phyloP scores from a whole-genome alignment of 1,284 basidiomycete species.

The Cutaneotrichosporon cutaneum region DNA sequence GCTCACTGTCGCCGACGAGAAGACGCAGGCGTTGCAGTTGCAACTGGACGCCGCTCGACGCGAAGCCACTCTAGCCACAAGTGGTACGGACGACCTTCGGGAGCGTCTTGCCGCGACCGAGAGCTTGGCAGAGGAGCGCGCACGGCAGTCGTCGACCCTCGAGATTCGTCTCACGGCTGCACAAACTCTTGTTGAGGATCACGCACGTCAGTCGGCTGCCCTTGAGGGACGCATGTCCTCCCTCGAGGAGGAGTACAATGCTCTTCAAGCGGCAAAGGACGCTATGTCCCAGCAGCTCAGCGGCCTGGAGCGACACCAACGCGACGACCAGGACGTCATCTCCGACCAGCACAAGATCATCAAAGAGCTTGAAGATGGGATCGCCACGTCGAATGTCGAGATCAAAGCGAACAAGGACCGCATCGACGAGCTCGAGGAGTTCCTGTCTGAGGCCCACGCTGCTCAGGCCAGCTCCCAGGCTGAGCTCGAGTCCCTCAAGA shows the following conservation, averaged over 20 bases:
- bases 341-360: background rate
- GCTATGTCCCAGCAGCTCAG: background rate
- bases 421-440: background rate
- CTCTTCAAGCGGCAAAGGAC: background rate
- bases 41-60: background rate
- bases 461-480: background rate
- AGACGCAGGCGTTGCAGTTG: background rate
- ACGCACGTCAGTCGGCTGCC: background rate
- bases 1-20: background rate
- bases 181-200: background rate
- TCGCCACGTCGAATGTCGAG: background rate
- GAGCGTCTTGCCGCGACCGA: background rate
- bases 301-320: background rate
- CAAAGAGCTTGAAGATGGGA: background rate
- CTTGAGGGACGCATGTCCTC: background rate
- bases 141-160: background rate
- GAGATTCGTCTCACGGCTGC: background rate
- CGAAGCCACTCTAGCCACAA: background rate
- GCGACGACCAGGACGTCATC: background rate
- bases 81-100: background rate
- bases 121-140: background rate
- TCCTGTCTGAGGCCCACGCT: background rate
- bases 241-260: background rate
- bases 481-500: constrained; percentile 3
- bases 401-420: background rate